Evolutionary conservation across 2,329 filamentous ascomycete genomes (phyloP), one percentile per base, ranked within the genome.

Genomic region (Periconia digitata): DNA sequence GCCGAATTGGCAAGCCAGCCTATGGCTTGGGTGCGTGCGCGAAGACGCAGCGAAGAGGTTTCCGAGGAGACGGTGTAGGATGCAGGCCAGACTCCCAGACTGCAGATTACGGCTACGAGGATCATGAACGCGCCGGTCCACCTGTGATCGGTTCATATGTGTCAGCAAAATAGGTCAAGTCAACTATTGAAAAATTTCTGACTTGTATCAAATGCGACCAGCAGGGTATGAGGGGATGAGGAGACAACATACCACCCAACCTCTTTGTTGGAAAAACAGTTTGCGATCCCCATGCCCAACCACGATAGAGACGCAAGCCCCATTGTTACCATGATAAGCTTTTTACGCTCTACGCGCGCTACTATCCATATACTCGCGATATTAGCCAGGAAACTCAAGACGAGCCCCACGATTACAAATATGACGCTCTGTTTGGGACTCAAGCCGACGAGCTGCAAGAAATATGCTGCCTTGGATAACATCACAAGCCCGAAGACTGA

Each of bases 231-330:
- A 37, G 12, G 29, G n/a, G 21, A 16, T 20, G 16, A 18, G 16
- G 8, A 23, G 37, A 22, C 16, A 20, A 58, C 65, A 47, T 62
- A 75, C 74, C 75, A 79, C 8, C 70, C 60, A 4, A 72, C 69
- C 15, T 69, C 63, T 8, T 39, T 62, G 10, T 72, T 69, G 0
- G 67, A 50, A 51, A 72, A 77, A 52, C 71, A 76, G 2, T 77
- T 77, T 0, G 73, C 70, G n/a, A 81, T 70, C 1, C 78, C 78
- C 64, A 79, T 75, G 0, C 62, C 65, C 6, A 71, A 55, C 76
- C 77, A 80, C 1, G 79, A 50, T 1, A 72, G 38, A 0, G 66
- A 57, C 1, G 70, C 55, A 7, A 69, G 49, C 0, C 46, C 43
- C 4, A 78, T 54, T 0, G 72, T 73, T 1, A 41, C 40, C 2